Base-by-base conservation (phyloP, 208 protist genomes). In the Wallacemonas collosoma region DNA sequence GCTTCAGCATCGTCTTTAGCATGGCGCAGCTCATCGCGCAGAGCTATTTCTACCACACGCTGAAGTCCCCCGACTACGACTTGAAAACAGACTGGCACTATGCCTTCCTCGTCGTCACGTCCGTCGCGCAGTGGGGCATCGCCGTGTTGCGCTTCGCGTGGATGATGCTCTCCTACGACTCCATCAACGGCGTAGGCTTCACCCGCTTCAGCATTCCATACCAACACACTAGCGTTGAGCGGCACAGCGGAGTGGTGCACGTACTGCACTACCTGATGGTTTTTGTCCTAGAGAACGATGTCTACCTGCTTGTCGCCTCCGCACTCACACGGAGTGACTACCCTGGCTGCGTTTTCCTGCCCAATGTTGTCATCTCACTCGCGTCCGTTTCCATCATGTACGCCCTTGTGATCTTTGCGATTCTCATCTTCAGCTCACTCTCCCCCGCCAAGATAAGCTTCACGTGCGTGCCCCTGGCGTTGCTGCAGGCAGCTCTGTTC, bases 1-100 rank as follows among this genome's bases (percentile, higher is more conserved):
- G 80, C 74, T 87, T 84, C 75, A 57, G 76, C 47, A 47, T 88
- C n/a, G 79, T 72, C 62, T 83, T 90, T 17, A 83, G 80, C 53
- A 81, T 90, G 64, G 87, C 90, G 5, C 90, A 95, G 77, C 68
- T 85, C 62, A 86, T 94, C 44, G 78, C 72, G 41, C 87, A 93
- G 77, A 71, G 63, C 15, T 90, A 86, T 75, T 74, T 88, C 64
- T 75, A 80, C 54, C 54, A 75, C 69, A 70, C 76, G 39, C 57
- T 65, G 15, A 7, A 50, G 41, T 51, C 40, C 4, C 60, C 60
- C 38, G 60, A 65, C 3, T 65, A 39, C 39, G 17, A 57, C 7
- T 35, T 69, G 47, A 36, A 69, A 4, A 26, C 50, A 14, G 50
- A 57, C 38, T 69, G 64, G 64, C 64, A 69, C 50, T 69, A 69